Base-by-base conservation (phyloP, 2,329 filamentous ascomycete species). In the Aureobasidium mangrovei region DNA sequence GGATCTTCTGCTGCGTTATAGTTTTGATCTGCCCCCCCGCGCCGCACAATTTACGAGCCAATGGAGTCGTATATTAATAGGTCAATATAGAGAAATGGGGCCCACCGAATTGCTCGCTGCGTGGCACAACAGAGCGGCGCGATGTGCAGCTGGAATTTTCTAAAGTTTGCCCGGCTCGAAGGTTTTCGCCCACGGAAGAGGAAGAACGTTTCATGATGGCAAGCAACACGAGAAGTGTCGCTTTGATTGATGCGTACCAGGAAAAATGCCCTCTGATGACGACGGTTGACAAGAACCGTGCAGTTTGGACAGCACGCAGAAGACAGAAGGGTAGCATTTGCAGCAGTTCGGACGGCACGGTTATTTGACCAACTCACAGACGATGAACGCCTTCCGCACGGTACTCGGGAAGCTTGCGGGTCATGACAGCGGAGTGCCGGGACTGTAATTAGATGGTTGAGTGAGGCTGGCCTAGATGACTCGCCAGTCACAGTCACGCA, bases 301-400 rank as follows among this genome's bases (percentile, higher is more conserved):
- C 18, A 18, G 18, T 18, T 7, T 33, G 24, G 28, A 24, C 12
- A 27, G 31, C 26, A 48, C 33, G 45, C 33, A 35, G 27, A 18
- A 18, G 18, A 18, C 35, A 47, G 32, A 47, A 28, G 44, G 44
- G 35, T 47, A n/a, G 8, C 39, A 7, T 3, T n/a, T n/a, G 18
- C 27, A 47, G 28, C 46, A 49, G 46, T 49, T 49, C 46, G 26
- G 24, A 36, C 46, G 46, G 46, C 35, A 40, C 46, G 46, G 36
- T 36, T 31, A 40, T 28, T 28, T 18, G 18, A 9, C 38, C 33
- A 35, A 48, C 39, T 32, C 38, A 38, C 45, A 27, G 24, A 26
- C 12, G 46, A 40, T 26, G 46, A 49, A 51, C 47, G 47, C 47
- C 47, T n/a, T 24, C 47, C 47, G 46, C 38, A 24, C 47, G 47